These are phyloP conservation scores for Pythium monospermum DNA, from an alignment of 352 stramenopile genomes.

Conservation along the genomic window DNA sequence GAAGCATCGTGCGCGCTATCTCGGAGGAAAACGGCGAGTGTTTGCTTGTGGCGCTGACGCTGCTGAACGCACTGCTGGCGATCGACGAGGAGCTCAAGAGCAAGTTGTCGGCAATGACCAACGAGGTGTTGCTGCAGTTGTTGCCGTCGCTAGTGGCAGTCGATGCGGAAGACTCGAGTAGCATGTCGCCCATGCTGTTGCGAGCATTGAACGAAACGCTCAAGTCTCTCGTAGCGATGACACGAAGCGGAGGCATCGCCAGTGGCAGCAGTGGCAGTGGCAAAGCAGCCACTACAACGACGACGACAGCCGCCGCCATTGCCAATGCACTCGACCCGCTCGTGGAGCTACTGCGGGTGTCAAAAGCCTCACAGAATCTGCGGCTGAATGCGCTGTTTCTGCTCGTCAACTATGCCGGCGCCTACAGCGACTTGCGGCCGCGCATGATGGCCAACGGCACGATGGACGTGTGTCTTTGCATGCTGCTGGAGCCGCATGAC, in stretches of 20 bases:
- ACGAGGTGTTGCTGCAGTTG: slow-evolving; percentile 54
- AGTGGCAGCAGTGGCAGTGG: not conserved
- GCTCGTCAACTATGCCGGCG: slow-evolving; percentile 60
- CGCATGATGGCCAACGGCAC: slow-evolving; percentile 40
- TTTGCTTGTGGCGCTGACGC: slow-evolving; percentile 34
- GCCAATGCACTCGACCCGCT: slow-evolving; percentile 42
- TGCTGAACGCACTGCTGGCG: slow-evolving; percentile 44
- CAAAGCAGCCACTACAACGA: not conserved
- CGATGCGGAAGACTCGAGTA: not conserved
- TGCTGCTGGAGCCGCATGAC: slow-evolving; percentile 28
- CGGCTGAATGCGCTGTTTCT: slow-evolving; percentile 57
- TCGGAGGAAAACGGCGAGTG: slow-evolving; percentile 36
- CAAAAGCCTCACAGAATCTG: slow-evolving; percentile 24
- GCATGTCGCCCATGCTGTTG: slow-evolving; percentile 10
- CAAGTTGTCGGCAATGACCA: slow-evolving; percentile 54
- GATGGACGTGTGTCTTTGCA: slow-evolving; percentile 30
- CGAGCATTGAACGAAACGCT: slow-evolving; percentile 36
- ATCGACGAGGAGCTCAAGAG: slow-evolving; percentile 44
- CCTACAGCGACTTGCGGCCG: slow-evolving; percentile 29
- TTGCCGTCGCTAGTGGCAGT: slow-evolving; percentile 24
- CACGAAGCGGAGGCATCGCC: slow-evolving; percentile 4
- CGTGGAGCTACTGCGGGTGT: slow-evolving; percentile 30
- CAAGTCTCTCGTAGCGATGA: slow-evolving; percentile 48
- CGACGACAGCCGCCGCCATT: slow-evolving; percentile 31
- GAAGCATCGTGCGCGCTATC: slow-evolving; percentile 45